Evolutionary conservation across 805 yeast genomes (phyloP), one percentile per base, ranked within the genome.

Genomic region (Ogataea ganodermae): DNA sequence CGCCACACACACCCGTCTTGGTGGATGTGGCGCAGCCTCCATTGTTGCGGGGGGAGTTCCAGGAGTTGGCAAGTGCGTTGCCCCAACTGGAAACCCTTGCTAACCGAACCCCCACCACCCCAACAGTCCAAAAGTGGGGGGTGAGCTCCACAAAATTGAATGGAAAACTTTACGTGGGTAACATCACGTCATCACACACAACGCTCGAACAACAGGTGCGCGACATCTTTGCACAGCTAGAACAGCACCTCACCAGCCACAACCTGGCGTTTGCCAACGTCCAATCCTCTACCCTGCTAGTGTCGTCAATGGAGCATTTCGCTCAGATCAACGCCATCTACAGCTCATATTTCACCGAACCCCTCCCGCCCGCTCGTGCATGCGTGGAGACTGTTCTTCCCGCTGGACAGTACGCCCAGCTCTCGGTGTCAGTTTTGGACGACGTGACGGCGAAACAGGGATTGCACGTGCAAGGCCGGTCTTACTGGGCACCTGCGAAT

Each of bases 401-500:
- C 1, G 42, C 53, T 1, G 62, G 65, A 0, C 42, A 46, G 18
- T 58, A 63, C 6, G 60, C 84, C 6, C 86, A 81, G 57, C 61
- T 91, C 8, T 87, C 97, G 0, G 81, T 85, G 13, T 70, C 77
- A 12, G 76, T 77, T 0, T 58, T 81, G 14, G 55, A 65, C 21
- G 58, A 67, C 26, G 35, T 62, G 27, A 37, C 22, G 0, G 55
- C 54, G 9, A 85, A 85, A 55, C 69, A 68, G 24, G 97, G 98
- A 0, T 70, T 92, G 13, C 98, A 94, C 60, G 89, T 94, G 7
- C 92, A 94, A 58, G 90, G 97, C 1, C 75, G 91, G 49, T 90
- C 97, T 33, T 91, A 87, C 63, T 94, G 99, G 99, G 98, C 97
- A 0, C 99, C 99, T 0, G 92, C 96, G 30, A 94, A 94, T 56